Conservation (phyloP, 305 asterid genomes). For the Fraxinus sp. region DNA sequence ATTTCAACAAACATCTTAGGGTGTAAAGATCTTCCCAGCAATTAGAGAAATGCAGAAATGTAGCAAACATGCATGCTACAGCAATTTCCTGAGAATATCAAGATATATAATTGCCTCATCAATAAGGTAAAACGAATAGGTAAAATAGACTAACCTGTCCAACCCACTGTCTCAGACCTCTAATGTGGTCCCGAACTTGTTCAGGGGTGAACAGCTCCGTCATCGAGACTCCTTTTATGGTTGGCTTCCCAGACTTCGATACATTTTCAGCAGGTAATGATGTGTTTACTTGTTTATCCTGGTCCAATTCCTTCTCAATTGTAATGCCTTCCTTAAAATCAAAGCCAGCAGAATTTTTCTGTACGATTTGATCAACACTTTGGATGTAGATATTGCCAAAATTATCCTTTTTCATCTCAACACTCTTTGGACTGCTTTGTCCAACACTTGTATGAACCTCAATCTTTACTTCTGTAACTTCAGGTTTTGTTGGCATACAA, state of each 20-base stretch:
- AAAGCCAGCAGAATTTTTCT: slow-evolving; percentile 39
- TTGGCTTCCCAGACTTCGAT: slow-evolving; percentile 90
- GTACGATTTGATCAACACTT: slow-evolving; percentile 40
- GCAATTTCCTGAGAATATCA: slow-evolving; percentile 14
- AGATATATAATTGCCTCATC: neutral
- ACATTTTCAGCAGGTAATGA: slow-evolving; percentile 52
- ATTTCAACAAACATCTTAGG: neutral
- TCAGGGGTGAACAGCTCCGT: slow-evolving; percentile 93
- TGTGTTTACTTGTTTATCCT: slow-evolving; percentile 51
- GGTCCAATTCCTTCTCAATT: slow-evolving; percentile 60
- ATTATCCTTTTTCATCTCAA: slow-evolving; percentile 43
- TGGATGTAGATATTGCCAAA: slow-evolving; percentile 42
- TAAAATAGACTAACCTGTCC: slow-evolving; percentile 78
- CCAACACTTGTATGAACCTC: slow-evolving; percentile 49
- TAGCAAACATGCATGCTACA: neutral
- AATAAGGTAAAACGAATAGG: slow-evolving; percentile 5
- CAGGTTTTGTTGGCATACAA: slow-evolving; percentile 44
- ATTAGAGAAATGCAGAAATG: slow-evolving; percentile 2
- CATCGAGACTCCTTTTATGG: slow-evolving; percentile 91
- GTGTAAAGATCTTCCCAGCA: slow-evolving; percentile 9
- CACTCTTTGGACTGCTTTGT: slow-evolving; percentile 44
- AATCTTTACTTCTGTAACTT: slow-evolving; percentile 50
- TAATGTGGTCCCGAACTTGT: slow-evolving; percentile 80
- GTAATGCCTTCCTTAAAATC: slow-evolving; percentile 48
- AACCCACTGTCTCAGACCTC: slow-evolving; percentile 92